A percentile compares a stretch with the other conserved stretches of the same genome.
Evolutionary conservation across 495 filamentous ascomycete genomes (phyloP).

Genomic region (Tetracladium marchalianum): DNA sequence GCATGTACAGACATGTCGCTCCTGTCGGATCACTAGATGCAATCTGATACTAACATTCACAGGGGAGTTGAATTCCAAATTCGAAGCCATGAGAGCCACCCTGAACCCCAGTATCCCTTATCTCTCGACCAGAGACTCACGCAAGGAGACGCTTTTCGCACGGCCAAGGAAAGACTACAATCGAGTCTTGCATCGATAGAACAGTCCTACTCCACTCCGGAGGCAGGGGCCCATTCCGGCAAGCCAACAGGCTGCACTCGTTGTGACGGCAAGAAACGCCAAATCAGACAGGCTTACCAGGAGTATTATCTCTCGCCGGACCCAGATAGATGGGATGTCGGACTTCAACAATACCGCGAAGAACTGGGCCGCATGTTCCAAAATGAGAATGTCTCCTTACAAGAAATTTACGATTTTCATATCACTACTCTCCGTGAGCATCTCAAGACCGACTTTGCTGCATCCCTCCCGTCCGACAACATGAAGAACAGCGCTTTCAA

Average conservation of each 20-base stretch:
- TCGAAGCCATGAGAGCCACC: background rate
- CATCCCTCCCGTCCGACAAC: constrained; percentile 3
- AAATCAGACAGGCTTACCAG: constrained; percentile 19
- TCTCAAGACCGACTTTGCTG: constrained; percentile 16
- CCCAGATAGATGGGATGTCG: constrained; percentile 10
- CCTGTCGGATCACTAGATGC: too few relatives aligned
- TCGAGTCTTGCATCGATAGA: constrained; percentile 10
- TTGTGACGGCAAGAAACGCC: constrained; percentile 20
- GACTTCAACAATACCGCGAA: constrained; percentile 11
- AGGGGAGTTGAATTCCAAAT: constrained; percentile 1
- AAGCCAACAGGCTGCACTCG: constrained; percentile 14
- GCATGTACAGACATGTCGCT: too few relatives aligned
- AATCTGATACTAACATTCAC: background rate
- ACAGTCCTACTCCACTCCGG: constrained; percentile 17
- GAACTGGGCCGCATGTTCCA: constrained; percentile 19
- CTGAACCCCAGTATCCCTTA: constrained; percentile 6
- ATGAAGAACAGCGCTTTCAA: background rate
- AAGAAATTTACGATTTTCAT: constrained; percentile 13
- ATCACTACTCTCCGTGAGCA: constrained; percentile 12
- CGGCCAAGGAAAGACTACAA: constrained; percentile 7
- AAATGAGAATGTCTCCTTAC: constrained; percentile 13
- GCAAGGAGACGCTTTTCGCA: constrained; percentile 6
- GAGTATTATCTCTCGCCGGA: constrained; percentile 20
- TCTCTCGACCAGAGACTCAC: constrained; percentile 9
- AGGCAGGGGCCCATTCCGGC: constrained; percentile 20